Percentiles rank a stretch among this genome's conserved stretches.
phyloP scores from a whole-genome alignment of 2,329 filamentous ascomycete genomes.

The Berkeleyomyces rouxiae region DNA sequence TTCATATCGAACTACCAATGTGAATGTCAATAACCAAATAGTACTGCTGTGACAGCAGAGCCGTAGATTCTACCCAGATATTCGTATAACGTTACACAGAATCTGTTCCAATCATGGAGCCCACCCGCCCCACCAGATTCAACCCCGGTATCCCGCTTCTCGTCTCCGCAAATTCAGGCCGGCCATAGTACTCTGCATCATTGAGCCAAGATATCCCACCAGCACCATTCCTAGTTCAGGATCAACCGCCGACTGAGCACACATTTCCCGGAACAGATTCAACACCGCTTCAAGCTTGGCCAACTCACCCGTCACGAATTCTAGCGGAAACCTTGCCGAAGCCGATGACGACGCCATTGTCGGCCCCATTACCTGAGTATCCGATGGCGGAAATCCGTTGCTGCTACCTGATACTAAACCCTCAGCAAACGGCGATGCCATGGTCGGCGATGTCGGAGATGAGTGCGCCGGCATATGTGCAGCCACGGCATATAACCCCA shows the following conservation, averaged over 20 bases:
- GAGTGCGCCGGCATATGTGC: neutral
- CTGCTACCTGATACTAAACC: neutral
- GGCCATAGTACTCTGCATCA: conserved; percentile 27
- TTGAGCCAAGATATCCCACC: conserved; percentile 29
- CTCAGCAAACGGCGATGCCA: neutral
- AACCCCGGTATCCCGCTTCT: conserved; percentile 13
- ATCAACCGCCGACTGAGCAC: conserved; percentile 25
- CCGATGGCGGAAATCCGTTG: neutral
- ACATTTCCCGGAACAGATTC: conserved; percentile 30
- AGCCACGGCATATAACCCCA: neutral
- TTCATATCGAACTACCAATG: no score
- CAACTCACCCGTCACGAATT: conserved; percentile 20
- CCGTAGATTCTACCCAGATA: no score
- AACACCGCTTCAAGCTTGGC: conserved; percentile 33
- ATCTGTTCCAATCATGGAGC: neutral
- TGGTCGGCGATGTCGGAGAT: neutral
- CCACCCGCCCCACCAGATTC: neutral
- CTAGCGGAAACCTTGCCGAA: conserved; percentile 1
- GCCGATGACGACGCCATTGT: neutral
- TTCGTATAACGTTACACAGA: neutral
- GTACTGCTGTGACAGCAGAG: no score
- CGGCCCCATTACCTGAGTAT: neutral
- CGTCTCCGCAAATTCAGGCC: conserved; percentile 24
- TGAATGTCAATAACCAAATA: no score
- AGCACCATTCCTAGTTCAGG: conserved; percentile 25